Evolutionary conservation across 2,329 filamentous ascomycete genomes (phyloP).

Genomic region (Alternaria novae-zelandiae): DNA sequence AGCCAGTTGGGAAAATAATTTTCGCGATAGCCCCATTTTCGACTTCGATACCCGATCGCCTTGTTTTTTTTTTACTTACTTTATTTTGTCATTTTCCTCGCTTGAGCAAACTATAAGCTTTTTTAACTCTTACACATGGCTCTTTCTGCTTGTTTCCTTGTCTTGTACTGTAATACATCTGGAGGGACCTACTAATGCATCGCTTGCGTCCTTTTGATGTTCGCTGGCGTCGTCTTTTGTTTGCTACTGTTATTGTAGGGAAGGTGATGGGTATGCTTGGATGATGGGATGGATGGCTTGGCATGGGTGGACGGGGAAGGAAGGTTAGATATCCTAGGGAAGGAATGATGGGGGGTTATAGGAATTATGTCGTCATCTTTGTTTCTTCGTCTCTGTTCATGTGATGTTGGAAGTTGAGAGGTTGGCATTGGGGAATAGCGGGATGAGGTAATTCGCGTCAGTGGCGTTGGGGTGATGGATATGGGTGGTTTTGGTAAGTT

Average conservation of each 20-base stretch:
- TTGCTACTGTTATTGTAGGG: not conserved
- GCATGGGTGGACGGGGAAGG: not conserved
- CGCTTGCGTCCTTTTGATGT: not conserved
- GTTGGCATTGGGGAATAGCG: too few relatives aligned
- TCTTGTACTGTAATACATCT: not conserved
- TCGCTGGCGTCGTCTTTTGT: not conserved
- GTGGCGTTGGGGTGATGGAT: not conserved
- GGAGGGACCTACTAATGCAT: not conserved
- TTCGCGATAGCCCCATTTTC: not conserved
- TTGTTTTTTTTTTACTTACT: not conserved
- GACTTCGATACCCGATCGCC: slow-evolving; percentile 12
- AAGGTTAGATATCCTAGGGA: not conserved
- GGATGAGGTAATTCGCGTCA: not conserved
- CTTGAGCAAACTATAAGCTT: not conserved
- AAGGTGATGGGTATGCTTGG: not conserved
- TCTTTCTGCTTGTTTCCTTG: not conserved
- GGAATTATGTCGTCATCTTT: not conserved
- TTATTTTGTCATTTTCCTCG: not conserved
- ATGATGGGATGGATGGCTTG: not conserved
- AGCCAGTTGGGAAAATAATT: not conserved
- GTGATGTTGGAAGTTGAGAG: too few relatives aligned
- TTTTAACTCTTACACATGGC: not conserved
- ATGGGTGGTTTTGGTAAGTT: not conserved
- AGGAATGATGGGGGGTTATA: not conserved
- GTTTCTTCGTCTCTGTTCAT: not conserved